Evolutionary conservation across 108 stramenopile genomes (phyloP), one percentile per base, ranked within the genome.

Genomic region (Bacterosira constricta): DNA sequence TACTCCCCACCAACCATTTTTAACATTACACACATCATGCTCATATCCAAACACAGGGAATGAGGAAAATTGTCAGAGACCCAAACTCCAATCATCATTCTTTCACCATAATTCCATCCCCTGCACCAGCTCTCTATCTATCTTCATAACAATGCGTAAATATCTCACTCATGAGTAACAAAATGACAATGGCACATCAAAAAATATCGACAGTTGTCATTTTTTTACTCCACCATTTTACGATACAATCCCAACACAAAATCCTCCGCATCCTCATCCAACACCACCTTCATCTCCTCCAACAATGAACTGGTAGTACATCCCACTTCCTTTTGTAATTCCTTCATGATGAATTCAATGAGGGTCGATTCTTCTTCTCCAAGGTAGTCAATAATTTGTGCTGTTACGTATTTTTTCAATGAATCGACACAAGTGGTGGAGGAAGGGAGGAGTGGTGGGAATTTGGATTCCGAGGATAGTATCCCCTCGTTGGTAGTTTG

Each of bases 241-340:
- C 49, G 44, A 78, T 82, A 89, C 46, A 93, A 53, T 4, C 66
- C 81, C 75, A 88, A 58, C 26, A 90, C 67, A 71, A 90, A 93
- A 9, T 67, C 82, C 23, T 73, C 73, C 11, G 88, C 88, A 73
- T 90, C 92, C 62, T 94, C 92, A 47, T 94, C 92, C 79, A 94
- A 66, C 15, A 94, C 92, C 66, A 81, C 53, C 73, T 89, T 79
- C 66, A 94, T 77, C 66, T 94, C 92, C 38, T 88, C 83, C 60
- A 88, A 69, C 45, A 94, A 54, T 8, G 68, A 46, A n/a, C 11
- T 37, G 0, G 70, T 69, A 34, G 27, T 69, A 25, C 77, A 73
- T 64, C 79, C 84, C 12, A 56, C 68, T 1, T 66, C 77, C 39
- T 78, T 73, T 11, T 63, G 32, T 41, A 91, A 86, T 49, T 85